phyloP scores from a whole-genome alignment of 1,139 yeast genomes.

The Candida freyschussii region DNA sequence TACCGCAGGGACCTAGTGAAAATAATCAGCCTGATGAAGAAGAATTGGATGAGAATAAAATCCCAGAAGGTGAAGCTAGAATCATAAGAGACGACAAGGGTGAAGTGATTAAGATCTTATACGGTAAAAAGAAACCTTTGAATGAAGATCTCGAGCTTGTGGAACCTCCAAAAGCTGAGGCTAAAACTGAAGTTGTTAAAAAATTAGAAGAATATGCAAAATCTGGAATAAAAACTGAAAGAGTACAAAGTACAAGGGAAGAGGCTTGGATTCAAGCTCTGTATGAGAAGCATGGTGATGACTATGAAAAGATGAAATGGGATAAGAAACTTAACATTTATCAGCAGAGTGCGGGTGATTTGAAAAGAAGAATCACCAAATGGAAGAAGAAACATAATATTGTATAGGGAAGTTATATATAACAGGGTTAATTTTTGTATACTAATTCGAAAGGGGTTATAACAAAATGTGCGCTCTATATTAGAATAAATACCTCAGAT shows the following conservation, averaged over 20 bases:
- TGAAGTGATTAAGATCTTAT: slow-evolving; percentile 61
- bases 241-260: slow-evolving; percentile 69
- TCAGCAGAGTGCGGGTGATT: slow-evolving; percentile 84
- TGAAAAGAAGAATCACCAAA: slow-evolving; percentile 59
- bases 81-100: slow-evolving; percentile 73
- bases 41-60: slow-evolving; percentile 48
- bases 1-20: slow-evolving; percentile 30
- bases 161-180: slow-evolving; percentile 26
- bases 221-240: slow-evolving; percentile 45
- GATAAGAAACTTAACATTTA: slow-evolving; percentile 78
- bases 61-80: slow-evolving; percentile 79
- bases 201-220: slow-evolving; percentile 68
- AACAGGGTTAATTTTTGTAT: not conserved
- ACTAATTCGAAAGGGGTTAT: not conserved
- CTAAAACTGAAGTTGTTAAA: slow-evolving; percentile 51
- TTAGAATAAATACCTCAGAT: too few relatives aligned
- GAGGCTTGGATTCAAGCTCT: slow-evolving; percentile 62
- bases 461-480: not conserved
- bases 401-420: slow-evolving; percentile 2
- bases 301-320: slow-evolving; percentile 87
- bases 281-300: slow-evolving; percentile 78
- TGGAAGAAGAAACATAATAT: slow-evolving; percentile 53
- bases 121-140: slow-evolving; percentile 48
- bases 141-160: slow-evolving; percentile 29
- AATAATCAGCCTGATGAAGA: slow-evolving; percentile 30